phyloP scores from a whole-genome alignment of 1,284 basidiomycete genomes.

The Ustilago esculenta region DNA sequence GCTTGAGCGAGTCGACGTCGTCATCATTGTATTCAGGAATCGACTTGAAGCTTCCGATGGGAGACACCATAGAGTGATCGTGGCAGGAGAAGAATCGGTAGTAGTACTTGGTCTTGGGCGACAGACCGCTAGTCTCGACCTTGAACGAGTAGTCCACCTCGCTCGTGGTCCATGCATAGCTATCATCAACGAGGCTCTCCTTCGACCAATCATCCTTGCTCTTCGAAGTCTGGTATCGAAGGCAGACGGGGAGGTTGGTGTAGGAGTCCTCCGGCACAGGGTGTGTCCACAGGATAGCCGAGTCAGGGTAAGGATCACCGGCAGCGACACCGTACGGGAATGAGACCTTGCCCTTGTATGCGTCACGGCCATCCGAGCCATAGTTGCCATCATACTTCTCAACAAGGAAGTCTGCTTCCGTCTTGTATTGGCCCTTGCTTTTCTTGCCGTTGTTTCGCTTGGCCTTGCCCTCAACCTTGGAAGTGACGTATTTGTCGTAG shows the following conservation, averaged over 20 bases:
- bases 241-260: conserved; percentile 73
- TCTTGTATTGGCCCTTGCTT: conserved; percentile 9
- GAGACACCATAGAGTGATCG: conserved; percentile 56
- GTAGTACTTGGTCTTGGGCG: conserved; percentile 73
- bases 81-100: conserved; percentile 74
- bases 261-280: conserved; percentile 38
- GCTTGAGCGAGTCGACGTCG: conserved; percentile 70
- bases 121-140: conserved; percentile 73
- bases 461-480: conserved; percentile 35
- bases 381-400: conserved; percentile 40
- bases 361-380: conserved; percentile 36
- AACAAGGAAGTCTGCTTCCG: conserved; percentile 50
- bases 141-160: conserved; percentile 75
- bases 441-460: conserved; percentile 36
- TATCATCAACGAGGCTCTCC: conserved; percentile 69
- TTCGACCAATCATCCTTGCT: conserved; percentile 59
- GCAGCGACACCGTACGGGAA: conserved; percentile 69
- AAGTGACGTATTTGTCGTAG: conserved; percentile 31
- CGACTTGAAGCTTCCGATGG: conserved; percentile 71
- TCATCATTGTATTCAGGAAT: conserved; percentile 51
- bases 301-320: conserved; percentile 75
- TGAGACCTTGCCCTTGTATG: conserved; percentile 60
- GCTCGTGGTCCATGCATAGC: conserved; percentile 73
- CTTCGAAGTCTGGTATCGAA: conserved; percentile 71
- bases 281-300: conserved; percentile 74